These are phyloP conservation scores for Bassia scoparia DNA, from an alignment of 148 eudicot genomes.

Conservation along the genomic window DNA sequence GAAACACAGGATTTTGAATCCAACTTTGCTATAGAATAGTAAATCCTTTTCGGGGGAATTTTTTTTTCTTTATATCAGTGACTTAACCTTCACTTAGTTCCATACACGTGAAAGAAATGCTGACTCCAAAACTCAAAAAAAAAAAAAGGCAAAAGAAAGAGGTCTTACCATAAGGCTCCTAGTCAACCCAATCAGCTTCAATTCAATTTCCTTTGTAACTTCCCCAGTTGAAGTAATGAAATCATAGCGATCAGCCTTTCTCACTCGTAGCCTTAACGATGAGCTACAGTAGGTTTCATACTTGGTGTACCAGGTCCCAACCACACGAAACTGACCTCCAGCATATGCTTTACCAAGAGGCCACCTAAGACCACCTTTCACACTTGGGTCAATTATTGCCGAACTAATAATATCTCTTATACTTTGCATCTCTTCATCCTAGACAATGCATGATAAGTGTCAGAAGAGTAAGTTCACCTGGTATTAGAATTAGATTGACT, in stretches of 20 bases:
- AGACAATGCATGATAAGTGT: neutral
- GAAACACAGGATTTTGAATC: neutral
- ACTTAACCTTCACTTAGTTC: neutral
- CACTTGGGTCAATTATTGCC: constrained; percentile 31
- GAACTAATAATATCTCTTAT: constrained; percentile 25
- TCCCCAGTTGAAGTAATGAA: constrained; percentile 22
- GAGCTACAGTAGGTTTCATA: constrained; percentile 14
- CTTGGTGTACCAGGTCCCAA: constrained; percentile 28
- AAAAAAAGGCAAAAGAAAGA: neutral
- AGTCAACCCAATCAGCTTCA: constrained; percentile 19
- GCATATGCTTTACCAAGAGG: constrained; percentile 25
- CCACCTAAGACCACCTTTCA: constrained; percentile 41
- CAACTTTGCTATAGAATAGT: neutral
- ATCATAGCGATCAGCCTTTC: constrained; percentile 30
- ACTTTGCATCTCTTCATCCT: constrained; percentile 29
- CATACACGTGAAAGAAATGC: neutral
- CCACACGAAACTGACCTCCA: constrained; percentile 22
- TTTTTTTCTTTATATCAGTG: no score
- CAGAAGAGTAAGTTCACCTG: no score
- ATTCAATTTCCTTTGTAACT: constrained; percentile 19
- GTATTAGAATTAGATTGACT: no score
- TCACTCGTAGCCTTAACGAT: constrained; percentile 17
- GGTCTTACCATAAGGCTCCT: constrained; percentile 18
- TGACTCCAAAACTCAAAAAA: neutral
- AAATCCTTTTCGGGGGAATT: no score